Base-by-base conservation (phyloP, 164 flowering plant species). In the Sextonia rubra region DNA sequence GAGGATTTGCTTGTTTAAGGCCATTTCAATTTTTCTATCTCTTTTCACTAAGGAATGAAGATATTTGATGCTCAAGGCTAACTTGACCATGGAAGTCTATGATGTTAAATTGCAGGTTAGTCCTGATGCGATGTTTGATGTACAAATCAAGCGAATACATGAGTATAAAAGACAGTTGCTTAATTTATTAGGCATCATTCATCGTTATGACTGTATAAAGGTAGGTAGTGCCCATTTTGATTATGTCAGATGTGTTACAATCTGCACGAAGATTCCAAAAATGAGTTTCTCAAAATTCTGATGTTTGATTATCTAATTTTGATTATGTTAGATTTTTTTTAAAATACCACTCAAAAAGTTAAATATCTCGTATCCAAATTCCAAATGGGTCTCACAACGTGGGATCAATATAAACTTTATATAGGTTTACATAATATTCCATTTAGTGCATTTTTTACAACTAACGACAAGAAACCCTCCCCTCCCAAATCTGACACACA, bases 121-220 rank as follows among this genome's bases (percentile, higher is more conserved):
- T 61, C 56, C 79, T 27, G 82, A 84, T 72, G 85, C 89, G 55
- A 82, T 86, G 84, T 86, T 86, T 74, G 89, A 86, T 75, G 87
- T 86, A 49, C 89, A 86, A 68, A 76, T 82, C 66, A 86, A 86
- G 76, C 71, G 89, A 68, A 82, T 86, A 67, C 89, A 86, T 64
- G 89, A 82, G 60, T 86, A 86, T 73, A 86, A 86, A 72, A 78
- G 89, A 71, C 89, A 86, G 68, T 32, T 84, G 65, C 85, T 86
- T 64, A 86, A 86, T 69, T 37, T 86, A 30, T 73, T 86, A 37
- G 83, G 86, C 61, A 79, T 86, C 66, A 81, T 86, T 55, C 81
- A 86, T 69, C 80, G 87, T 26, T 86, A 86, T 73, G 85, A 84
- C 66, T 80, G 86, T 60, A 83, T 86, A 70, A 86, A 84, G 84